These are phyloP conservation scores for Rutstroemia sydowiana DNA, from an alignment of 2,329 filamentous ascomycete genomes.

Conservation along the genomic window DNA sequence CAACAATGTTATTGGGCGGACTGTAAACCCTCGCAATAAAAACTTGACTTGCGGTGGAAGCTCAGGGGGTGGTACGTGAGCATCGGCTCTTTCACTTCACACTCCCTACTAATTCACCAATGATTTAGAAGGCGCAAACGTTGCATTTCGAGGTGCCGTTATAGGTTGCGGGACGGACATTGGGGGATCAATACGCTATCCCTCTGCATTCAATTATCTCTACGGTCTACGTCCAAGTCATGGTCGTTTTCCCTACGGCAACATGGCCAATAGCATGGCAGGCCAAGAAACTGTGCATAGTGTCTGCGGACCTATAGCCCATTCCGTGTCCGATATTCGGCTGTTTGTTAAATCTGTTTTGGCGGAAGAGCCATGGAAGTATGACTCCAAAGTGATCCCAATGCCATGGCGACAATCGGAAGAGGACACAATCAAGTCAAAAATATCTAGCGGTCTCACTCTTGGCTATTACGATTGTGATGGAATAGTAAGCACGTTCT, in stretches of 20 bases:
- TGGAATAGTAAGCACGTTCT: conserved; percentile 23
- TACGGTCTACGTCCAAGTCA: conserved; percentile 33
- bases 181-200: conserved; percentile 30
- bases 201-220: conserved; percentile 32
- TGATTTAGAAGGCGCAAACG: conserved; percentile 31
- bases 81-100: conserved; percentile 25
- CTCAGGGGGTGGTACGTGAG: conserved; percentile 21
- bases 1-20: conserved; percentile 38
- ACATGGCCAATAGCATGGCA: conserved; percentile 32
- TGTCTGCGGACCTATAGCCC: conserved; percentile 28
- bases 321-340: conserved; percentile 32
- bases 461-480: conserved; percentile 32
- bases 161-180: conserved; percentile 30
- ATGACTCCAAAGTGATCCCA: conserved; percentile 33
- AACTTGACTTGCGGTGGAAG: conserved; percentile 24
- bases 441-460: conserved; percentile 31
- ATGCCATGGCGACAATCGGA: conserved; percentile 36
- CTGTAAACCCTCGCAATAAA: conserved; percentile 28
- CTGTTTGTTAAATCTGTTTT: conserved; percentile 31
- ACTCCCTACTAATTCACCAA: no score
- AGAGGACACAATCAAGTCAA: conserved; percentile 28
- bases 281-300: conserved; percentile 34
- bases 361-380: conserved; percentile 30
- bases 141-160: conserved; percentile 26
- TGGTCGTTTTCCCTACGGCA: conserved; percentile 27